These are phyloP conservation scores for Corchorus olitorius DNA, from an alignment of 345 rosid species.

Conservation along the genomic window DNA sequence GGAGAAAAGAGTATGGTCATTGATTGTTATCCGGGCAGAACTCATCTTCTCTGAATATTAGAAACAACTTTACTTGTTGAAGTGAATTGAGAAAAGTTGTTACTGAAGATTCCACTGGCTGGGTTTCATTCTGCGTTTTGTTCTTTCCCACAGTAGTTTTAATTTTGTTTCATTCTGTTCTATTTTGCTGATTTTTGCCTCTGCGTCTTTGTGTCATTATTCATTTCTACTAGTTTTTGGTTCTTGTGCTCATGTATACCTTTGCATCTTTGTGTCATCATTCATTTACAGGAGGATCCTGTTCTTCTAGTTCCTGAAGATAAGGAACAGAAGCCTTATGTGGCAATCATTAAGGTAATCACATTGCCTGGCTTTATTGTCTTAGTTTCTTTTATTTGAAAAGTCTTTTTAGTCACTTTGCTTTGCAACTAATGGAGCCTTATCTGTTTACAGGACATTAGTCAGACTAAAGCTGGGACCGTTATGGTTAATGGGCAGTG, in stretches of 20 bases:
- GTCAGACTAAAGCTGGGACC: conserved; percentile 57
- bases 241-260: conserved; percentile 1
- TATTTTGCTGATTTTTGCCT: neutral
- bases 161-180: neutral
- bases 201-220: neutral
- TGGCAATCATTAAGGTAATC: conserved; percentile 93
- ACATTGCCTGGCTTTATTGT: conserved; percentile 1
- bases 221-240: conserved; percentile 12
- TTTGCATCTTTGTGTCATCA: neutral
- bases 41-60: neutral
- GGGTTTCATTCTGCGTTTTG: neutral
- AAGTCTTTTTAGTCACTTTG: neutral
- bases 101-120: neutral
- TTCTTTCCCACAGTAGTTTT: neutral
- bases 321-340: conserved; percentile 81
- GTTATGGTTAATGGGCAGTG: conserved; percentile 94
- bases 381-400: conserved; percentile 4
- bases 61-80: neutral
- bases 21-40: neutral
- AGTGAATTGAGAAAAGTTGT: neutral
- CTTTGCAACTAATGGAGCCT: conserved; percentile 12
- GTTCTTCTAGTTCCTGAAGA: conserved; percentile 92
- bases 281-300: conserved; percentile 78
- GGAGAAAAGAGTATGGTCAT: neutral
- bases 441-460: conserved; percentile 60